Percentiles rank a stretch among this genome's conserved stretches.
Conservation (phyloP, 768 basidiomycete genomes). For the Tephrocybe sp. region DNA sequence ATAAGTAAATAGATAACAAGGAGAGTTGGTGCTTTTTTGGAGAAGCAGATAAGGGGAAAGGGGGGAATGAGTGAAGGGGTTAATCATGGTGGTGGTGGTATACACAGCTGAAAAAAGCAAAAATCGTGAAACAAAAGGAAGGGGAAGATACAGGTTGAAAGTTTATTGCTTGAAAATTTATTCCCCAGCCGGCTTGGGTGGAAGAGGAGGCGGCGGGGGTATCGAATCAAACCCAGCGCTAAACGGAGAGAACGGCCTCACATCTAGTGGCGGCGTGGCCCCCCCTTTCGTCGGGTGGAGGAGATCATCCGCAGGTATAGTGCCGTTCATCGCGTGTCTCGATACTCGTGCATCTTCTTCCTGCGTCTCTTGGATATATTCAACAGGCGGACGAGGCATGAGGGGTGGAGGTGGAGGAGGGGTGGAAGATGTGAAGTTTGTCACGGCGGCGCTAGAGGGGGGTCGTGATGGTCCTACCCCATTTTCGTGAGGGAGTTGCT, state of each 20-base stretch:
- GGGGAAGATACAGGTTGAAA: neutral
- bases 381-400: slow-evolving; percentile 70
- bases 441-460: slow-evolving; percentile 13
- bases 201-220: slow-evolving; percentile 33
- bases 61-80: neutral
- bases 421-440: slow-evolving; percentile 14
- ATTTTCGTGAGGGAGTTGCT: slow-evolving; percentile 20
- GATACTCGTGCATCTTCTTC: slow-evolving; percentile 66
- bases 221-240: slow-evolving; percentile 32
- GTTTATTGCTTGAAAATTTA: neutral
- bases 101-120: neutral
- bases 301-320: slow-evolving; percentile 21
- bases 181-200: slow-evolving; percentile 30
- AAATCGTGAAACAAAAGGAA: no score
- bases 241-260: slow-evolving; percentile 51
- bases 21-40: neutral
- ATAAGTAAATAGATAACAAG: neutral
- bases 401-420: slow-evolving; percentile 63
- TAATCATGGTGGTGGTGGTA: neutral
- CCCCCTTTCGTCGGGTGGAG: slow-evolving; percentile 14
- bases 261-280: slow-evolving; percentile 25
- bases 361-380: slow-evolving; percentile 81
- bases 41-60: neutral
- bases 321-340: slow-evolving; percentile 33
- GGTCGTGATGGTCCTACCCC: slow-evolving; percentile 22